Base-by-base conservation (phyloP, 306 rosid species). In the Cicer pinnatifidum region DNA sequence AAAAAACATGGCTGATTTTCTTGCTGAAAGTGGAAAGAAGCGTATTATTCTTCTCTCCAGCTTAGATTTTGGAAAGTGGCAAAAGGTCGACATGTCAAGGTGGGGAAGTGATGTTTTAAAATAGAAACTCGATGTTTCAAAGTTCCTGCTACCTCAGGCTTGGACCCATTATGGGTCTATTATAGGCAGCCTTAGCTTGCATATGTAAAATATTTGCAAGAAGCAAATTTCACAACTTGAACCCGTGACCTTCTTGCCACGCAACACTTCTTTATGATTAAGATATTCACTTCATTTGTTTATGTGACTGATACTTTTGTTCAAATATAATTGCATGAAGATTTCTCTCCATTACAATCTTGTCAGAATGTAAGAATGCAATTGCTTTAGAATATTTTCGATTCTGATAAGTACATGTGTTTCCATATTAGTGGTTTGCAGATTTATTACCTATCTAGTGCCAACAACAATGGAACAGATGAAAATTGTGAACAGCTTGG, bases 51-150 rank as follows among this genome's bases (percentile, higher is more conserved):
- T 93, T 82, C 94, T 93, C 56, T 93, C 97, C 41, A 83, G 98
- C 86, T 88, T 93, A 80, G 98, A 93, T 66, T 93, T 91, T 78
- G 91, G 94, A 69, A 93, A 84, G 82, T 93, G 97, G 96, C 92
- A 82, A 85, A 81, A 83, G 47, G 85, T 91, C 84, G 97, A 93
- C 75, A 83, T 80, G 87, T 91, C 94, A 20, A 89, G 96, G 97
- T 93, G 86, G 37, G 74, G 54, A 60, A 8, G 6, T 67, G 38
- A 1, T 78, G 13, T 48, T 72, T 75, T 71, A 11, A 69, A 54
- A 35, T 53, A 15, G 51, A 5, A 7, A 37, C 11, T 11, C 8
- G 3, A 10, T 62, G 68, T 13, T 62, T 38, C 68, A 7, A 39
- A 61, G 67, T 47, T n/a, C 45, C 1, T n/a, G n/a, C 68, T 11